Conservation (phyloP, 164 flowering plant species). For the Macadamia integrifolia region DNA sequence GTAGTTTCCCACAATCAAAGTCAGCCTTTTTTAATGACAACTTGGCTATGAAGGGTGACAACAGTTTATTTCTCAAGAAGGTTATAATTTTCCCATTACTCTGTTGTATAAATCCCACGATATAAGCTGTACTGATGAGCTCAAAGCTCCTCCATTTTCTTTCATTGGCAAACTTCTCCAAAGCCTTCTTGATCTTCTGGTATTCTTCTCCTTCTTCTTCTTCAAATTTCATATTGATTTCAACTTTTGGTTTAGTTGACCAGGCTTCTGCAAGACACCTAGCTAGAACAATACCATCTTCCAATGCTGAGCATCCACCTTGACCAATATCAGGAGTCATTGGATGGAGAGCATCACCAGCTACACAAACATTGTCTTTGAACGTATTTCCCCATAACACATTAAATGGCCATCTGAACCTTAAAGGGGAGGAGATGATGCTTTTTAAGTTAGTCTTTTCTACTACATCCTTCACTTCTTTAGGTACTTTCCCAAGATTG, state of each 20-base stretch:
- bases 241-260: neutral
- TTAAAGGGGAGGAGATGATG: slow-evolving; percentile 23
- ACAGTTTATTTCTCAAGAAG: slow-evolving; percentile 31
- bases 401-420: slow-evolving; percentile 35
- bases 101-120: slow-evolving; percentile 33
- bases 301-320: slow-evolving; percentile 48
- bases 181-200: too few species aligned
- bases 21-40: slow-evolving; percentile 22
- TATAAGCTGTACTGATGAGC: slow-evolving; percentile 27
- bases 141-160: slow-evolving; percentile 41
- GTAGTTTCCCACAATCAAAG: slow-evolving; percentile 42
- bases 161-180: too few species aligned
- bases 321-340: slow-evolving; percentile 63
- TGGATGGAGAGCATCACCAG: slow-evolving; percentile 56
- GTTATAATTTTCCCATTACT: slow-evolving; percentile 21
- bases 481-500: slow-evolving; percentile 33
- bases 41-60: slow-evolving; percentile 18
- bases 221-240: neutral
- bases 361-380: slow-evolving; percentile 41
- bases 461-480: slow-evolving; percentile 17
- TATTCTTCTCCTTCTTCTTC: slow-evolving; percentile 23
- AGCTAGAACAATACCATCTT: slow-evolving; percentile 39
- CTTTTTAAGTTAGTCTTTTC: slow-evolving; percentile 25
- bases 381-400: slow-evolving; percentile 29
- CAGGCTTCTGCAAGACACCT: slow-evolving; percentile 32